Percentiles rank a stretch among this genome's conserved stretches.
Evolutionary conservation across 768 basidiomycete species (phyloP).

Genomic region (Tubosaeta sp.): DNA sequence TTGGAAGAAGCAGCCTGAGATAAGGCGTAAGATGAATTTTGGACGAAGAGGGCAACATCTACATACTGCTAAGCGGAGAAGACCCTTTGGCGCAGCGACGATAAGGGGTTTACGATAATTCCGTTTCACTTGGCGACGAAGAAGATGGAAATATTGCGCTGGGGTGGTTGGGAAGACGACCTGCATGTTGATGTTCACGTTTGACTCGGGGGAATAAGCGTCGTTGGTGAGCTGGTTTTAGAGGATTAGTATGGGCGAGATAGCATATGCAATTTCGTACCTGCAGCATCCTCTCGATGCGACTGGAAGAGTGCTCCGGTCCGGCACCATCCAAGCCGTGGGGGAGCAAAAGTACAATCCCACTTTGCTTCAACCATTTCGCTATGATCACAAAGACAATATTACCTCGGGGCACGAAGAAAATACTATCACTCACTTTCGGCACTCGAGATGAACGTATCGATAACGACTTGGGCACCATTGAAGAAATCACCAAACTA

Average conservation of each 20-base stretch:
- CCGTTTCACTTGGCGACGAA: slow-evolving; percentile 80
- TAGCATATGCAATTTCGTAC: slow-evolving; percentile 32
- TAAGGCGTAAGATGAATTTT: not conserved
- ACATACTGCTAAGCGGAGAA: slow-evolving; percentile 71
- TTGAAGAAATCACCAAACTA: slow-evolving; percentile 94
- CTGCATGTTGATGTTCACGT: slow-evolving; percentile 72
- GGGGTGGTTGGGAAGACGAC: slow-evolving; percentile 85
- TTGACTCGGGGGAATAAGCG: slow-evolving; percentile 33
- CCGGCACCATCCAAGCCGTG: slow-evolving; percentile 92
- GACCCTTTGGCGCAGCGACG: slow-evolving; percentile 79
- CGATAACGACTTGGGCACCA: slow-evolving; percentile 83
- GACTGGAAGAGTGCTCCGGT: slow-evolving; percentile 87
- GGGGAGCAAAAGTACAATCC: slow-evolving; percentile 78
- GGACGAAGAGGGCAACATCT: not conserved
- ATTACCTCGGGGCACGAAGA: not conserved
- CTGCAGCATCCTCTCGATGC: slow-evolving; percentile 89
- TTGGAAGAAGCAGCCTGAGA: slow-evolving; percentile 68
- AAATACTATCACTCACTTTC: slow-evolving; percentile 54
- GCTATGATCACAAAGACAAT: slow-evolving; percentile 39
- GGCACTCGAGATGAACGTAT: slow-evolving; percentile 80
- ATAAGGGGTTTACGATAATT: slow-evolving; percentile 87
- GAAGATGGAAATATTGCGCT: slow-evolving; percentile 88
- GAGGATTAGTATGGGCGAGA: not conserved
- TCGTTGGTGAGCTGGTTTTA: slow-evolving; percentile 72
- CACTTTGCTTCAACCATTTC: slow-evolving; percentile 93